These are phyloP conservation scores for Naganishia liquefaciens DNA, from an alignment of 1,284 basidiomycete genomes.

Conservation along the genomic window DNA sequence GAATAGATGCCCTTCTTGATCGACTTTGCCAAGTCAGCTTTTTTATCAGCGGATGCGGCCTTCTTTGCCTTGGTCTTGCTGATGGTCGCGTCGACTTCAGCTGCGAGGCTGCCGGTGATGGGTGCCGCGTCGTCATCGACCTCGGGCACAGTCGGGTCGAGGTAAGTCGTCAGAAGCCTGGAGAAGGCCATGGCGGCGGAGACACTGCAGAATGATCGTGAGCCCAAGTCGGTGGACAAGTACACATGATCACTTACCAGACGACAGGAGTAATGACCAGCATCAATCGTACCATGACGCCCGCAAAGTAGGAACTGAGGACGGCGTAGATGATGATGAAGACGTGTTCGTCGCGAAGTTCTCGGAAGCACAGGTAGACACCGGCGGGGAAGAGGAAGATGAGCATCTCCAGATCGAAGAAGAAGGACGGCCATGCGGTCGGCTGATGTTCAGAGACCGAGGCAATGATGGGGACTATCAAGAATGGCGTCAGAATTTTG, in stretches of 20 bases:
- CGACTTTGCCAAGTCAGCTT: slow-evolving; percentile 40
- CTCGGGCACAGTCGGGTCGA: slow-evolving; percentile 61
- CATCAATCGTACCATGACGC: slow-evolving; percentile 88
- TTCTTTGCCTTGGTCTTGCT: slow-evolving; percentile 64
- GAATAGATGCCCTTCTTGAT: slow-evolving; percentile 71
- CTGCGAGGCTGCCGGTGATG: slow-evolving; percentile 28
- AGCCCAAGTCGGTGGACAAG: background rate
- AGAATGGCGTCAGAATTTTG: slow-evolving; percentile 2
- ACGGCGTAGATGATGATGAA: slow-evolving; percentile 99
- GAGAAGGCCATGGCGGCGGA: slow-evolving; percentile 88
- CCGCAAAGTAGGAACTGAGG: slow-evolving; percentile 96
- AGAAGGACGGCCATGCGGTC: slow-evolving; percentile 99
- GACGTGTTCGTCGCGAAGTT: slow-evolving; percentile 93
- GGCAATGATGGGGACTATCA: slow-evolving; percentile 85
- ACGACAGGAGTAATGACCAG: slow-evolving; percentile 54
- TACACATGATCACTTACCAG: slow-evolving; percentile 37
- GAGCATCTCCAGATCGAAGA: slow-evolving; percentile 98
- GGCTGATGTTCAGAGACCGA: slow-evolving; percentile 99
- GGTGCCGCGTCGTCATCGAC: slow-evolving; percentile 35
- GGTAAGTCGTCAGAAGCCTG: slow-evolving; percentile 82
- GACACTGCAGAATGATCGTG: slow-evolving; percentile 84
- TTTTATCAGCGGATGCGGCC: slow-evolving; percentile 52
- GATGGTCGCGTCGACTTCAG: slow-evolving; percentile 40
- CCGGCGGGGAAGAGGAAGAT: slow-evolving; percentile 98
- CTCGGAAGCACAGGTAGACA: slow-evolving; percentile 87